phyloP scores from a whole-genome alignment of 2,329 filamentous ascomycete genomes.

The Botrytis aclada region DNA sequence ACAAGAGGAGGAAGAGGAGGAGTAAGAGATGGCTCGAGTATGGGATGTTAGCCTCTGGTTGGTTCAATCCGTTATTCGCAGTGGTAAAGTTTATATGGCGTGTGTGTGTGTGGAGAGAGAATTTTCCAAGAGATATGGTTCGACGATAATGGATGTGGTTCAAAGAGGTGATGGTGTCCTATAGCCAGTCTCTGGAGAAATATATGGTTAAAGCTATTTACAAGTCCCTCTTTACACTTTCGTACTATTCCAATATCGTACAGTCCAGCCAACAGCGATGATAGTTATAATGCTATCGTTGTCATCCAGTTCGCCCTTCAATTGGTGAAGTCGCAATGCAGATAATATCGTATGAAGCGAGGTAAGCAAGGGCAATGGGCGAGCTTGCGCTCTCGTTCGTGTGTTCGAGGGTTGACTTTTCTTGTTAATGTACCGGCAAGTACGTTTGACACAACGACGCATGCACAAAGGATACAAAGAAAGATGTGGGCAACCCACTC shows the following conservation, averaged over 20 bases:
- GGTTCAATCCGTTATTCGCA: not conserved
- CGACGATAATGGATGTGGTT: not conserved
- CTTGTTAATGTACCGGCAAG: not conserved
- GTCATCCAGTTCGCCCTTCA: constrained; percentile 1
- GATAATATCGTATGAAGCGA: not conserved
- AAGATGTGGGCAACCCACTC: not conserved
- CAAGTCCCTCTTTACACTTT: constrained; percentile 4
- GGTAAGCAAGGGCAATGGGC: not conserved
- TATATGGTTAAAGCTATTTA: not conserved
- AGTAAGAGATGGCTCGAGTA: not conserved
- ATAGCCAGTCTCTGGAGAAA: not conserved
- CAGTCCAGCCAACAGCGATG: not conserved
- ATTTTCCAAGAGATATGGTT: not conserved
- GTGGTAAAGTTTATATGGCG: not conserved
- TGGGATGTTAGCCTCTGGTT: not conserved
- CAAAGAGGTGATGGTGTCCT: not conserved
- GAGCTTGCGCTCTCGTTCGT: not conserved
- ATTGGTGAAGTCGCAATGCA: constrained; percentile 6
- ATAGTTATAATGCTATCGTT: not conserved
- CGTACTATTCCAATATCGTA: not conserved
- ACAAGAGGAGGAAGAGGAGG: not conserved
- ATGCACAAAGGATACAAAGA: constrained; percentile 8
- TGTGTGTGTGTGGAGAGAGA: not conserved
- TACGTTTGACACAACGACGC: not conserved
- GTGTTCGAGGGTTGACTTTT: not conserved